Evolutionary conservation across 78 protist genomes (phyloP), one percentile per base, ranked within the genome.

Genomic region (Mastigamoeba balamuthi): DNA sequence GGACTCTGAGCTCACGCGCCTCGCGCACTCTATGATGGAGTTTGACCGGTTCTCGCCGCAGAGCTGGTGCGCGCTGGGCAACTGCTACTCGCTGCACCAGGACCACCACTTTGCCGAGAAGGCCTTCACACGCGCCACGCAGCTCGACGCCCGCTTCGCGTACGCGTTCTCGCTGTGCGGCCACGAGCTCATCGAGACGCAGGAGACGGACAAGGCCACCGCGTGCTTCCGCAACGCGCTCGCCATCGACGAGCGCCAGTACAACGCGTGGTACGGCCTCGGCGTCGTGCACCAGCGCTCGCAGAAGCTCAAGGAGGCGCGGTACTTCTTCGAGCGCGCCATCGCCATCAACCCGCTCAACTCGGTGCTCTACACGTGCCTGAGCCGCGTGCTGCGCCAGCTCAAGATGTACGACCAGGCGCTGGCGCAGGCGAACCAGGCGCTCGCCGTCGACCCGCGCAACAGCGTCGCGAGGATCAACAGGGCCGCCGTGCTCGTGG

Each of bases 161-260:
- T 88, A 88, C 75, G 89, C 87, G 27, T 74, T 84, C 82, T 84
- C 92, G 35, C 82, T 88, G 25, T 33, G 36, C 40, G 92, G 92
- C 3, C 82, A 81, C 67, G 92, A 88, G 78, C 44, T 80, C 58
- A 44, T 70, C 43, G 67, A 66, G 40, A 77, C 39, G 44, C 87
- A 88, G 36, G 85, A 82, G 71, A 70, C 75, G 23, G 92, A 79
- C 33, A 72, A 81, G 64, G 77, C 85, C 44, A 4, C 68, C 37
- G 69, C 25, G 0, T 66, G 58, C 48, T 88, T 53, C 76, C 72
- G 85, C 37, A 30, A 29, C 35, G 92, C 92, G 42, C 27, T 87
- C 25, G 42, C 48, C 9, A 0, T 35, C 38, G 84, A 86, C 79
- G 66, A 33, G n/a, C 75, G 92, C 29, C 89, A 88, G 83, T 88